Evolutionary conservation across 495 filamentous ascomycete species (phyloP).

Genomic region (Rhypophila decipiens): DNA sequence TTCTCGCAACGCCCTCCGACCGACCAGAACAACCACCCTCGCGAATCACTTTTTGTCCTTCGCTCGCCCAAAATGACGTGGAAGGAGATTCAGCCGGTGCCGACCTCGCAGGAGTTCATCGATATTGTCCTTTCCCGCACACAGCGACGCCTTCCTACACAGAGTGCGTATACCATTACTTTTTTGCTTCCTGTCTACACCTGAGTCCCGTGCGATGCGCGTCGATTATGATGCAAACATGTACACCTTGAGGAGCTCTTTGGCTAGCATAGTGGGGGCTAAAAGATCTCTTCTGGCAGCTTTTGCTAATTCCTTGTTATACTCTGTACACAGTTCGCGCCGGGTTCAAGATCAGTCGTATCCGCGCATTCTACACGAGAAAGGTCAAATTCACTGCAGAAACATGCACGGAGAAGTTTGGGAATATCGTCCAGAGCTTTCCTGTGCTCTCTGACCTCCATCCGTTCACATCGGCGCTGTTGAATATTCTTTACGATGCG

Average conservation of each 20-base stretch:
- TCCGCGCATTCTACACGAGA: constrained; percentile 90
- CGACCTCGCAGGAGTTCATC: constrained; percentile 85
- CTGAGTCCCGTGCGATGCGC: too few relatives aligned
- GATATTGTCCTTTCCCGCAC: constrained; percentile 89
- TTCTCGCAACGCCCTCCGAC: too few relatives aligned
- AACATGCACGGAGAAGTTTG: constrained; percentile 91
- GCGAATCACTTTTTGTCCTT: too few relatives aligned
- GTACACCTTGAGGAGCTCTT: too few relatives aligned
- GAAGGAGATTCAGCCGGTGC: constrained; percentile 78
- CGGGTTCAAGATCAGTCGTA: constrained; percentile 95
- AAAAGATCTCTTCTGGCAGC: too few relatives aligned
- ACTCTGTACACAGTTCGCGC: constrained; percentile 62
- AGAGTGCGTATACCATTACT: too few relatives aligned
- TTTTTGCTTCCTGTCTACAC: too few relatives aligned
- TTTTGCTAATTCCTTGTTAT: constrained; percentile 11
- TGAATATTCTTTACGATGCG: constrained; percentile 70
- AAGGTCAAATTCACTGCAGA: constrained; percentile 99
- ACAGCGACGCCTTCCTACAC: constrained; percentile 88
- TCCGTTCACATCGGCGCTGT: constrained; percentile 75
- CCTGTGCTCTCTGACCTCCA: constrained; percentile 93
- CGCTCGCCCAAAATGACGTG: constrained; percentile 42
- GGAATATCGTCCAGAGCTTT: constrained; percentile 83
- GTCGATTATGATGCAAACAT: too few relatives aligned
- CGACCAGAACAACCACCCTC: too few relatives aligned
- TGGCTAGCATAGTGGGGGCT: too few relatives aligned